Percentiles rank a stretch among this genome's conserved stretches.
These are phyloP conservation scores for Komagataella kurtzmanii DNA, from an alignment of 805 yeast genomes.

Conservation along the genomic window DNA sequence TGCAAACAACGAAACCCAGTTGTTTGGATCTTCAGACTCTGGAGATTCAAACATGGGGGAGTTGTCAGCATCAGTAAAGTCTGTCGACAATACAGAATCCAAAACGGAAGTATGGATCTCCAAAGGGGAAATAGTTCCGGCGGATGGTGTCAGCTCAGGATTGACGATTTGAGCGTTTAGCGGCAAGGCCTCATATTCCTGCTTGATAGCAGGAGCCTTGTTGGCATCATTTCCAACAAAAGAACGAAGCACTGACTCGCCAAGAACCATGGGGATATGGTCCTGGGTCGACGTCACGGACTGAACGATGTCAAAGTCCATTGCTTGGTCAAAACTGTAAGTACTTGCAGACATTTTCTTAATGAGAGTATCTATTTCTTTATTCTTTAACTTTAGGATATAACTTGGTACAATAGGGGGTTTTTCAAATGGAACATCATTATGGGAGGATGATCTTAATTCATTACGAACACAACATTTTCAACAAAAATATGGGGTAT, in stretches of 20 bases:
- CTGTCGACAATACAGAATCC: constrained; percentile 34
- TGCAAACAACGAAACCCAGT: constrained; percentile 53
- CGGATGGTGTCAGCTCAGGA: not conserved
- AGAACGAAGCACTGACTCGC: constrained; percentile 19
- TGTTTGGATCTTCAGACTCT: constrained; percentile 20
- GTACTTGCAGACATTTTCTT: constrained; percentile 2
- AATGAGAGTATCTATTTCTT: constrained; percentile 1
- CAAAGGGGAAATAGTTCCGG: constrained; percentile 29
- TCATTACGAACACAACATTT: not conserved
- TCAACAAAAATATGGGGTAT: not conserved
- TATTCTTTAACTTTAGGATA: not conserved
- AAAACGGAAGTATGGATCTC: constrained; percentile 38
- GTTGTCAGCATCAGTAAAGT: constrained; percentile 17
- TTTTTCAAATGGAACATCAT: not conserved
- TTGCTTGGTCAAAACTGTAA: not conserved
- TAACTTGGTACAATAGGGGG: constrained; percentile 1
- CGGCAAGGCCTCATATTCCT: not conserved
- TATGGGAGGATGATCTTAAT: not conserved
- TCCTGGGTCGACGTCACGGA: not conserved
- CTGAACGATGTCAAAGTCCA: not conserved
- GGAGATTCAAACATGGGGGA: constrained; percentile 53
- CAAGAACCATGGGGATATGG: constrained; percentile 14
- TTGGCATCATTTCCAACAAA: constrained; percentile 5
- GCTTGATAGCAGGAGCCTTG: not conserved
- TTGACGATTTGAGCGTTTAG: not conserved